Evolutionary conservation across 805 yeast genomes (phyloP), one percentile per base, ranked within the genome.

Genomic region (Brettanomyces sp.): DNA sequence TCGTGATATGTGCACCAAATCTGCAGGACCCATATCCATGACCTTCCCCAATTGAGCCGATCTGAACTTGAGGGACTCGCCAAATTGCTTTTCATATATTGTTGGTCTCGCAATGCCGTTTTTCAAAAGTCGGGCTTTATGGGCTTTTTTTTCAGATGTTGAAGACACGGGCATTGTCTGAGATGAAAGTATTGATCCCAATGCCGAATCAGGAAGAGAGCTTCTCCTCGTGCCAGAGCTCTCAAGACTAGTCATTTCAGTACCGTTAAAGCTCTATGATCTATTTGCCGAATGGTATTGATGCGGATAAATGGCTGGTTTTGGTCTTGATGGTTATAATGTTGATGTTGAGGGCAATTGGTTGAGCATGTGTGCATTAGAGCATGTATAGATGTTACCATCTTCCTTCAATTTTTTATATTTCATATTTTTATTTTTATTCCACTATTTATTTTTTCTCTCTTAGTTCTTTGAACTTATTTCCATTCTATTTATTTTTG

Each of bases 21-120:
- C 95, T 3, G 89, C 83, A 2, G 89, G 86, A 0, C 95, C 95
- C 22, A 82, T 57, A n/a, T 80, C 80, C 45, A 59, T 62, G 49
- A 72, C 73, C 7, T 68, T 56, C 0, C 69, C 56, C 22, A 80
- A 52, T 0, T 68, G 52, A 3, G 59, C 56, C 4, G 77, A 72
- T 43, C 86, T 67, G n/a, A 70, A 63, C 13, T 68, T 70, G 24
- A 80, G 59, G n/a, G 80, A 67, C 47, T 75, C 77, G 1, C 80
- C 80, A 13, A 69, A 63, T 13, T 65, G 63, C n/a, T 54, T 59
- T 56, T 80, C 86, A 36, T 65, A 58, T 25, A 76, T 66, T 43
- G 70, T 66, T 14, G 60, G 61, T 3, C 53, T 48, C 3, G 48
- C 52, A 34, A 62, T 47, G 4, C 44, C 46, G 9, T 62, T 9